Conservation (phyloP, 2,329 filamentous ascomycete genomes). For the Aureobasidium namibiae region DNA sequence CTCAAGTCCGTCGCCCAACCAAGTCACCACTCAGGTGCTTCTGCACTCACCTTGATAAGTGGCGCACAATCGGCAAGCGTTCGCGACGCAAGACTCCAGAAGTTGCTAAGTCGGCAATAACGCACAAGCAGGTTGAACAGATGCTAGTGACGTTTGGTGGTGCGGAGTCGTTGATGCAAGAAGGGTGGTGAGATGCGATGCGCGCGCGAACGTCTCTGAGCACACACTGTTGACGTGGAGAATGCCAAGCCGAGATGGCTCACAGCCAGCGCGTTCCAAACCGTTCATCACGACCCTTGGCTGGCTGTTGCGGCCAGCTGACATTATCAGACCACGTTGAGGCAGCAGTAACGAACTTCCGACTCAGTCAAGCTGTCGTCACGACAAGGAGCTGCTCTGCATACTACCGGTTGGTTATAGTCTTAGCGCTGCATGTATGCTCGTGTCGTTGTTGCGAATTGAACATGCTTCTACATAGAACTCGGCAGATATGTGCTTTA, state of each 20-base stretch:
- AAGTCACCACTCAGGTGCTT: constrained; percentile 10
- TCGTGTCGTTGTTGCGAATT: not conserved
- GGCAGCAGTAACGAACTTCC: not conserved
- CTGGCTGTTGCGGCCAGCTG: not conserved
- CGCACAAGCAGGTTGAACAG: not conserved
- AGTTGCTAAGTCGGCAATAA: not conserved
- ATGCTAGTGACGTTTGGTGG: constrained; percentile 3
- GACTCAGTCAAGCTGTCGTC: not conserved
- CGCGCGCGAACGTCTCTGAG: constrained; percentile 5
- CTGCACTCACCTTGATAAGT: constrained; percentile 12
- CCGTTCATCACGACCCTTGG: constrained; percentile 4
- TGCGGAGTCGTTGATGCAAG: constrained; percentile 5
- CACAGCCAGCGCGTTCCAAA: not conserved
- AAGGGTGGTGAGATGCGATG: constrained; percentile 8
- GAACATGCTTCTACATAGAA: not conserved
- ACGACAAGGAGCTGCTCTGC: not conserved
- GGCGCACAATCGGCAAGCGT: not conserved
- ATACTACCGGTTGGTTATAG: not conserved
- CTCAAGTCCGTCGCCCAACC: constrained; percentile 6
- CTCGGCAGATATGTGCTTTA: not conserved
- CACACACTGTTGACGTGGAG: not conserved
- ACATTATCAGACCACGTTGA: not conserved
- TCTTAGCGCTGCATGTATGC: not conserved
- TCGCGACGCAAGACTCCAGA: constrained; percentile 2
- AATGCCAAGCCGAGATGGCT: not conserved